These are phyloP conservation scores for Cucurbitaria berberidis DNA, from an alignment of 2,329 filamentous ascomycete species.

Conservation along the genomic window DNA sequence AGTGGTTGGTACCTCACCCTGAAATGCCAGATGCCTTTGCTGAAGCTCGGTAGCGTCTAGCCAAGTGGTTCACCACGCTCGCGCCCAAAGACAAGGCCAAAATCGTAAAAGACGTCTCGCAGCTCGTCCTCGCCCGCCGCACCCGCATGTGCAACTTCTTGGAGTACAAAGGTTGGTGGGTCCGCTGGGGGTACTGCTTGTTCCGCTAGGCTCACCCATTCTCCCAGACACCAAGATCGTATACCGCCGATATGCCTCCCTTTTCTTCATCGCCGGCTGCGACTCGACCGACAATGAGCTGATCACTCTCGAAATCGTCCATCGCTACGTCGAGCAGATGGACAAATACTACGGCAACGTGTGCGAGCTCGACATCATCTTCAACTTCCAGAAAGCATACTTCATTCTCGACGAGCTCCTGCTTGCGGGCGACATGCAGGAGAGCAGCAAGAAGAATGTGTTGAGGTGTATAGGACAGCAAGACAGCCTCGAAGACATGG, in stretches of 20 bases:
- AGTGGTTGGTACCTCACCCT: slow-evolving; percentile 73
- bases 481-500: slow-evolving; percentile 97
- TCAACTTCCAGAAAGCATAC: slow-evolving; percentile 99
- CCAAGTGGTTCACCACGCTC: slow-evolving; percentile 99
- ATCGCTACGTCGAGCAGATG: slow-evolving; percentile 99
- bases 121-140: slow-evolving; percentile 91
- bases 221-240: slow-evolving; percentile 91
- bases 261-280: slow-evolving; percentile 99
- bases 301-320: slow-evolving; percentile 97
- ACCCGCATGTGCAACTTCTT: slow-evolving; percentile 99
- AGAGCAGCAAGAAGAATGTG: slow-evolving; percentile 99
- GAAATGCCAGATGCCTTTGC: slow-evolving; percentile 30
- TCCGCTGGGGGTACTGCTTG: slow-evolving; percentile 16
- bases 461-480: slow-evolving; percentile 95
- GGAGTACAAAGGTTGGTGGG: slow-evolving; percentile 86
- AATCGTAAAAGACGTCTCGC: slow-evolving; percentile 99
- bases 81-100: slow-evolving; percentile 99
- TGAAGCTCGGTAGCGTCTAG: slow-evolving; percentile 74
- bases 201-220: slow-evolving; percentile 34
- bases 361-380: slow-evolving; percentile 99
- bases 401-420: slow-evolving; percentile 98
- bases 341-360: slow-evolving; percentile 99
- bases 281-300: slow-evolving; percentile 97
- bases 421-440: slow-evolving; percentile 94
- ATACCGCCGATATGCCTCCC: slow-evolving; percentile 96